Base-by-base conservation (phyloP, 768 basidiomycete species). In the Naganishia onofrii region DNA sequence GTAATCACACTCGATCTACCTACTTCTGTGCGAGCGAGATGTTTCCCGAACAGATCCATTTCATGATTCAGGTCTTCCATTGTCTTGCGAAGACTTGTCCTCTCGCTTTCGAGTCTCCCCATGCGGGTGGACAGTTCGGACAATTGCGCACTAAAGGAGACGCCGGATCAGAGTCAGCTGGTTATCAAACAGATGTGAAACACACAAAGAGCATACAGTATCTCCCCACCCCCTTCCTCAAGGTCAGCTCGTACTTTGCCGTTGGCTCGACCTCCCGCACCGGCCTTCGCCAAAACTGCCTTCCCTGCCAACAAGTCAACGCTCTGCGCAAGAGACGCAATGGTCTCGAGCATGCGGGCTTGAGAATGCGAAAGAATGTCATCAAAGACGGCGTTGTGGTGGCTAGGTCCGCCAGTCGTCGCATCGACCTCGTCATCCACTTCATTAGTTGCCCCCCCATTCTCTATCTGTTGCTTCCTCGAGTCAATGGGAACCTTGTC, bases 351-450 rank as follows among this genome's bases (percentile, higher is more conserved):
- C 77, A 79, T 77, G 23, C 78, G 51, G 21, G 70, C 69, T 48
- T 77, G 77, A 2, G 77, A 78, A 69, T 79, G 79, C 36, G 74
- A 74, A 2, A 80, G 69, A 42, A 80, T 79, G 42, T 76, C 75
- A 54, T 80, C 78, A 72, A 80, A 76, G 29, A 79, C 72, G n/a
- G 67, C 56, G 23, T 65, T 64, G 21, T 28, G 38, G 15, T 10
- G 34, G 4, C 31, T 17, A 1, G 9, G 3, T 21, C 51, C 69
- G 13, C 31, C 1, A 13, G 4, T 23, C n/a, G 57, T 29, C 51
- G 64, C 32, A 17, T 54, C 52, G 34, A 9, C 32, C 34, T 68
- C 36, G 28, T 60, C 54, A 32, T 57, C 36, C 2, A 46, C 19
- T 26, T 48, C 23, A 13, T 32, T 51, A 32, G 31, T 17, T 2